Conservation (phyloP, 169 alveolate species). For the Cryptosporidium felis region DNA sequence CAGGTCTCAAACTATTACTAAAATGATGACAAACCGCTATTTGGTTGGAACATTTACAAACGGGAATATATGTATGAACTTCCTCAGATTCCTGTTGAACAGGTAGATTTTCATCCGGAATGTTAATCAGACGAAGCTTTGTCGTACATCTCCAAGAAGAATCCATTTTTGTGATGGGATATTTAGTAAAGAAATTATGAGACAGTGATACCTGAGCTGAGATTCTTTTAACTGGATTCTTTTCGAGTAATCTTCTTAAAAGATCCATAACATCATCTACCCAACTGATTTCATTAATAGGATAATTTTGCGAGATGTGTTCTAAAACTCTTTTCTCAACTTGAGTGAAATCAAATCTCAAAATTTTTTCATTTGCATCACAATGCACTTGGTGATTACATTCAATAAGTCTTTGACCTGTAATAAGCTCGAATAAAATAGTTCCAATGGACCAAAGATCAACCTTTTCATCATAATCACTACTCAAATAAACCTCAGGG, state of each 20-base stretch:
- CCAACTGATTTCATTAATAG: slow-evolving; percentile 11
- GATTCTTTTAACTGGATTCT: slow-evolving; percentile 58
- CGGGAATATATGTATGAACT: slow-evolving; percentile 16
- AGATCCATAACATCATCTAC: slow-evolving; percentile 56
- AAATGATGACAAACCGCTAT: neutral
- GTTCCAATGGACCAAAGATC: slow-evolving; percentile 86
- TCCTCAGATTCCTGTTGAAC: slow-evolving; percentile 46
- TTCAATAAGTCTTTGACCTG: slow-evolving; percentile 73
- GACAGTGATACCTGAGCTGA: slow-evolving; percentile 51
- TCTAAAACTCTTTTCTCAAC: slow-evolving; percentile 35
- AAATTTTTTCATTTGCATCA: slow-evolving; percentile 63
- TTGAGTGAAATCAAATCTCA: slow-evolving; percentile 22
- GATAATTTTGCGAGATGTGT: neutral
- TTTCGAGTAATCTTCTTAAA: slow-evolving; percentile 31
- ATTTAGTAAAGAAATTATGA: slow-evolving; percentile 22
- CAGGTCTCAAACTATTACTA: neutral
- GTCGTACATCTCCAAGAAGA: slow-evolving; percentile 41
- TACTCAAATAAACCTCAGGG: slow-evolving; percentile 81
- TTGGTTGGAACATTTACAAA: slow-evolving; percentile 40
- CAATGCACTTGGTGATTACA: slow-evolving; percentile 63
- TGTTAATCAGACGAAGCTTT: slow-evolving; percentile 6
- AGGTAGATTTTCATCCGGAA: slow-evolving; percentile 30
- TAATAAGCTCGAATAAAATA: slow-evolving; percentile 79
- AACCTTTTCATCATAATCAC: slow-evolving; percentile 81
- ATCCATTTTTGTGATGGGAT: neutral